phyloP scores from a whole-genome alignment of 495 filamentous ascomycete species.

The Penicillium nucicola region DNA sequence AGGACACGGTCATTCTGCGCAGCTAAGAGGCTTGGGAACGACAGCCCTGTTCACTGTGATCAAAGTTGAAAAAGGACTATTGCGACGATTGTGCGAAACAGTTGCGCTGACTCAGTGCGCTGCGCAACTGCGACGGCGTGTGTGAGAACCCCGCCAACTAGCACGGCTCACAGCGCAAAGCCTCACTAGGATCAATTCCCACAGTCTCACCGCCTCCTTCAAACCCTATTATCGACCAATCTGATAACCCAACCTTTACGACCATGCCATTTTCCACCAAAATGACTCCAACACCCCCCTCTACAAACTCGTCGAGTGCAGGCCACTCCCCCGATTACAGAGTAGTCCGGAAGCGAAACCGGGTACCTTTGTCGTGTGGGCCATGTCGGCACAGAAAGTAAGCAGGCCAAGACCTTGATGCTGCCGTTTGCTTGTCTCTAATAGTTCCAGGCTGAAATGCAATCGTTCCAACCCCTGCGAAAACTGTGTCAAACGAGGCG shows the following conservation, averaged over 20 bases:
- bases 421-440: constrained; percentile 25
- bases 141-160: neutral
- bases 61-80: neutral
- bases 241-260: neutral
- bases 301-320: constrained; percentile 72
- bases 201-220: too few relatives aligned
- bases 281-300: constrained; percentile 89
- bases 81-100: neutral
- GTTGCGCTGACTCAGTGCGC: neutral
- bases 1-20: neutral
- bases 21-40: too few relatives aligned
- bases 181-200: too few relatives aligned
- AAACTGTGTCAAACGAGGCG: constrained; percentile 88
- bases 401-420: constrained; percentile 35
- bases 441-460: constrained; percentile 74
- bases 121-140: neutral
- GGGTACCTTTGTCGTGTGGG: constrained; percentile 90
- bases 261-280: constrained; percentile 8
- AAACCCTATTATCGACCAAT: neutral
- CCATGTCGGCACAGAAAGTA: constrained; percentile 95
- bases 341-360: constrained; percentile 89
- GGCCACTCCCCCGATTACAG: constrained; percentile 85
- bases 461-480: constrained; percentile 90
- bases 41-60: neutral
- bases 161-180: neutral